phyloP scores from a whole-genome alignment of 2,329 filamentous ascomycete genomes.

The Zymoseptoria ardabiliae region DNA sequence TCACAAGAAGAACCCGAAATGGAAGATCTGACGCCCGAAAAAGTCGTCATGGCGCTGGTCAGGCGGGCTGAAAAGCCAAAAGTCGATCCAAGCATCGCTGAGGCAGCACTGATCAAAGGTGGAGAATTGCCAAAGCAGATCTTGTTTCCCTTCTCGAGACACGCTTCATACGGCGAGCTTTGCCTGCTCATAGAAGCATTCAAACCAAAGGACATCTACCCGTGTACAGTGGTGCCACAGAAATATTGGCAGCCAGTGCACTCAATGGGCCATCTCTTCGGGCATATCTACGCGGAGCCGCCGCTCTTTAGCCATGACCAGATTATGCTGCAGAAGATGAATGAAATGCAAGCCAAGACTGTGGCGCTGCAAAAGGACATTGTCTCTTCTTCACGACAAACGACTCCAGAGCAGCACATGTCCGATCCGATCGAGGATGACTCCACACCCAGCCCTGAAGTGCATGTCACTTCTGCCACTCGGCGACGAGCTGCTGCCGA shows the following conservation, averaged over 20 bases:
- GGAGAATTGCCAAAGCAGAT: constrained; percentile 23
- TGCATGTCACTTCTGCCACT: neutral
- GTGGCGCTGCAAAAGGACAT: neutral
- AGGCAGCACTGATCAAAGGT: neutral
- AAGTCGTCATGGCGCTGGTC: constrained; percentile 26
- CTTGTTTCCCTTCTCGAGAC: constrained; percentile 77
- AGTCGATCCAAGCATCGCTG: constrained; percentile 14
- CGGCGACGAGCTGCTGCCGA: neutral
- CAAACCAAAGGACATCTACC: constrained; percentile 68
- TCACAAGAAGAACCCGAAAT: constrained; percentile 43
- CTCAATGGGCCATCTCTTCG: constrained; percentile 65
- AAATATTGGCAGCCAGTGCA: constrained; percentile 55
- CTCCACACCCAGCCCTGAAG: neutral
- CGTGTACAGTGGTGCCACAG: constrained; percentile 60
- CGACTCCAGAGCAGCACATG: neutral
- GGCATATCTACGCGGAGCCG: constrained; percentile 52
- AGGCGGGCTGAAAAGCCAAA: constrained; percentile 18
- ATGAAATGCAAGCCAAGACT: neutral
- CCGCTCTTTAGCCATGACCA: constrained; percentile 58
- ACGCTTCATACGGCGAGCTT: constrained; percentile 78
- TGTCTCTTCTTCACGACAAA: neutral
- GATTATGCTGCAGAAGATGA: constrained; percentile 42
- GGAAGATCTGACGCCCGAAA: constrained; percentile 27
- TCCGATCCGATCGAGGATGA: neutral
- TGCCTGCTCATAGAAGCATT: constrained; percentile 62